Evolutionary conservation across 2,329 filamentous ascomycete species (phyloP).

Genomic region (Aspergillus alliaceus): DNA sequence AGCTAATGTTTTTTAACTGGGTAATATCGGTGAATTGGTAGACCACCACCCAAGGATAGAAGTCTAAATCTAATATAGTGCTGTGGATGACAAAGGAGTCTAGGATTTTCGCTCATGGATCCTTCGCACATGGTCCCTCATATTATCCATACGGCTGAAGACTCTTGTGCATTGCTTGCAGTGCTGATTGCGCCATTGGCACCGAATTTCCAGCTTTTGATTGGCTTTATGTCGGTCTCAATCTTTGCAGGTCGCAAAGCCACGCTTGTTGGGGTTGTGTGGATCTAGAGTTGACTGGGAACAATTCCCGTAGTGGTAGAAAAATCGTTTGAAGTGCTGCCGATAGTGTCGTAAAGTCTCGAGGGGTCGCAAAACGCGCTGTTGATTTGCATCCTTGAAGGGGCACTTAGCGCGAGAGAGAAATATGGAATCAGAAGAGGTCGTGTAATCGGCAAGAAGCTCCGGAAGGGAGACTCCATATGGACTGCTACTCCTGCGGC

Average conservation of each 20-base stretch:
- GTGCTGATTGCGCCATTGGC: not conserved
- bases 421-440: not conserved
- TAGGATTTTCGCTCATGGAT: not conserved
- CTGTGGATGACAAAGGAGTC: not conserved
- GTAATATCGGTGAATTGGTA: too few species aligned
- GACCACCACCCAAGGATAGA: too few species aligned
- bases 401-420: not conserved
- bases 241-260: not conserved
- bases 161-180: not conserved
- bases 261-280: not conserved
- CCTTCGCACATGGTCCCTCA: not conserved
- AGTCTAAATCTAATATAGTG: too few species aligned
- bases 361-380: not conserved
- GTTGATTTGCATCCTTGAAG: not conserved
- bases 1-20: too few species aligned
- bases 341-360: not conserved
- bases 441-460: not conserved
- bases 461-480: not conserved
- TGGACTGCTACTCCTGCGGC: not conserved
- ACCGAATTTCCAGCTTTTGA: not conserved
- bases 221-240: not conserved
- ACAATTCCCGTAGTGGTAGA: not conserved
- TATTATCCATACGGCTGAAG: not conserved
- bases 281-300: not conserved
- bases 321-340: not conserved